Conservation (phyloP, 2,329 filamentous ascomycete species). For the Passalora sequoiae region DNA sequence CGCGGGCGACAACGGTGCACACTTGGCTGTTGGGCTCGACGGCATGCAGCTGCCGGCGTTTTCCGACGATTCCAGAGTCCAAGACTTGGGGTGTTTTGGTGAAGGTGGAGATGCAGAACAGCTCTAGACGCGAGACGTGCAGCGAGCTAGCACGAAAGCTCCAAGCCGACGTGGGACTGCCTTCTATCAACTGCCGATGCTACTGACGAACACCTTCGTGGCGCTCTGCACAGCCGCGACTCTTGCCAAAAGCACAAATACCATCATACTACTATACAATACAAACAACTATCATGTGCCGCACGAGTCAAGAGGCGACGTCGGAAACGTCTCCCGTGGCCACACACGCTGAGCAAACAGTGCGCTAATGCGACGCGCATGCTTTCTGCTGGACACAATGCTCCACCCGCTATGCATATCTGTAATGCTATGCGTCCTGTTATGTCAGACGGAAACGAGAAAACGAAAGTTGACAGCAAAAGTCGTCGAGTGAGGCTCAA, state of each 20-base stretch:
- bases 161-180: slow-evolving; percentile 5
- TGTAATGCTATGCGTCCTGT: slow-evolving; percentile 23
- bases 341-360: slow-evolving; percentile 16
- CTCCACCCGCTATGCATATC: slow-evolving; percentile 20
- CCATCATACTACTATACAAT: too few species aligned
- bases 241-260: too few species aligned
- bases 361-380: slow-evolving; percentile 12
- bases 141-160: slow-evolving; percentile 1
- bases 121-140: neutral
- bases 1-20: slow-evolving; percentile 8
- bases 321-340: slow-evolving; percentile 4
- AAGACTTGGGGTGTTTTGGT: slow-evolving; percentile 1
- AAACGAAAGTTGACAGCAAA: slow-evolving; percentile 2
- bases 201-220: slow-evolving; percentile 4
- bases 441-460: slow-evolving; percentile 10
- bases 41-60: slow-evolving; percentile 5
- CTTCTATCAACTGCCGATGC: slow-evolving; percentile 5
- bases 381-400: slow-evolving; percentile 11
- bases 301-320: too few species aligned
- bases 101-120: neutral
- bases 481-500: slow-evolving; percentile 19
- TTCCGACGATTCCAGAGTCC: too few species aligned
- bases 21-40: slow-evolving; percentile 3
- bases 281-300: too few species aligned
- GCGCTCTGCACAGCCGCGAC: neutral